Evolutionary conservation across 331 rosid genomes (phyloP).

Genomic region (Erythrophleum ivorense): DNA sequence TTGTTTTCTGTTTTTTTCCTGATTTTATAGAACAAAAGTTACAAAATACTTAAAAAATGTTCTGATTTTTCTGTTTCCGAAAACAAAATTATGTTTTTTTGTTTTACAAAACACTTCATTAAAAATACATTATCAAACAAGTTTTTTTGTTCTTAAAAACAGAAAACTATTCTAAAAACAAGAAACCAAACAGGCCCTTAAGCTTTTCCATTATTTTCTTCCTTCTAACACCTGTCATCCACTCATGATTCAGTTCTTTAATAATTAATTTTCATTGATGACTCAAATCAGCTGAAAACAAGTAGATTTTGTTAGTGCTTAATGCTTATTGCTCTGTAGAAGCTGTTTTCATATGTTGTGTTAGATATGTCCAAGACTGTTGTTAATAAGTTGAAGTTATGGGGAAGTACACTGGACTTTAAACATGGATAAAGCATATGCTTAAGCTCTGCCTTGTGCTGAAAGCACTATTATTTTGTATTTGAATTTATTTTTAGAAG

Average conservation of each 20-base stretch:
- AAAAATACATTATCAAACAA: too few species aligned
- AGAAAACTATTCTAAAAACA: too few species aligned
- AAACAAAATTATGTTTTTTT: too few species aligned
- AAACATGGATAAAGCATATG: neutral
- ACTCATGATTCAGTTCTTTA: conserved; percentile 2
- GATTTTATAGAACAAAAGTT: too few species aligned
- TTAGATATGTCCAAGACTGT: neutral
- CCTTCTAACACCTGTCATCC: neutral
- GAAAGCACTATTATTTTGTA: neutral
- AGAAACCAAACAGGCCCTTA: too few species aligned
- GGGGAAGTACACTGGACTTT: neutral
- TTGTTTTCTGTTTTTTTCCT: too few species aligned
- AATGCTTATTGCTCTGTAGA: neutral
- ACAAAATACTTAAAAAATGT: too few species aligned
- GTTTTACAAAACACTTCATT: too few species aligned
- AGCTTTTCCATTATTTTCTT: conserved; percentile 9
- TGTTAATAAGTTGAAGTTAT: neutral
- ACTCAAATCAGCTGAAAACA: neutral
- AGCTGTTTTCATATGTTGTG: neutral
- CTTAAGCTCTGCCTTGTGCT: neutral
- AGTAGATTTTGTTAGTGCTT: neutral
- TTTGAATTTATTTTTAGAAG: conserved; percentile 6
- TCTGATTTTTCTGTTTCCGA: too few species aligned
- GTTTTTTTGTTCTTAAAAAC: too few species aligned
- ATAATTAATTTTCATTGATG: conserved; percentile 24